Conservation (phyloP, 768 basidiomycete species). For the Rhizopogon vinicolor region DNA sequence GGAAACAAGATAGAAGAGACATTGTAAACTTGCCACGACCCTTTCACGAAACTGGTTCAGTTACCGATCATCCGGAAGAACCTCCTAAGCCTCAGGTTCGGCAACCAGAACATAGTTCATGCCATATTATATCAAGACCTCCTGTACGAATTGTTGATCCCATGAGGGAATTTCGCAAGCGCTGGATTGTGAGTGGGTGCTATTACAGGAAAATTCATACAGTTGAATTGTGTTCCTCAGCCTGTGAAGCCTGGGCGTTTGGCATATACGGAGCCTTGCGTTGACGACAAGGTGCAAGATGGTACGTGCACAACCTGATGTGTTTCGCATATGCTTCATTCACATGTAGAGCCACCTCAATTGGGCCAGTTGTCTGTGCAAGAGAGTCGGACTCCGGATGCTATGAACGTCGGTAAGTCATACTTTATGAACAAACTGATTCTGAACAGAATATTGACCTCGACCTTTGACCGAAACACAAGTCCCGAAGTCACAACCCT, state of each 20-base stretch:
- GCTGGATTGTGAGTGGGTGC: background rate
- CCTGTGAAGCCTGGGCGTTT: background rate
- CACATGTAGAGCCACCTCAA: background rate
- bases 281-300: background rate
- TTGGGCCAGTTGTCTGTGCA: background rate
- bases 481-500: background rate
- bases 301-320: background rate
- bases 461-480: background rate
- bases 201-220: background rate
- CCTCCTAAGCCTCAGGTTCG: slow-evolving; percentile 4
- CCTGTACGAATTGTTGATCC: background rate
- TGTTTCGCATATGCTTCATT: background rate
- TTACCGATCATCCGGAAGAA: background rate
- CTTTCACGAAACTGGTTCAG: background rate
- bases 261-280: background rate
- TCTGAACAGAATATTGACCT: background rate
- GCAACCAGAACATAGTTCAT: background rate
- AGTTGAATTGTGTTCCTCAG: background rate
- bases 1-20: slow-evolving; percentile 29
- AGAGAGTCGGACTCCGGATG: background rate
- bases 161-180: background rate
- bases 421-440: background rate
- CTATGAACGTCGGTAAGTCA: background rate
- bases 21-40: slow-evolving; percentile 1
- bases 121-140: background rate